These are phyloP conservation scores for Astragalus glycyphyllos DNA, from an alignment of 306 rosid genomes.

Conservation along the genomic window DNA sequence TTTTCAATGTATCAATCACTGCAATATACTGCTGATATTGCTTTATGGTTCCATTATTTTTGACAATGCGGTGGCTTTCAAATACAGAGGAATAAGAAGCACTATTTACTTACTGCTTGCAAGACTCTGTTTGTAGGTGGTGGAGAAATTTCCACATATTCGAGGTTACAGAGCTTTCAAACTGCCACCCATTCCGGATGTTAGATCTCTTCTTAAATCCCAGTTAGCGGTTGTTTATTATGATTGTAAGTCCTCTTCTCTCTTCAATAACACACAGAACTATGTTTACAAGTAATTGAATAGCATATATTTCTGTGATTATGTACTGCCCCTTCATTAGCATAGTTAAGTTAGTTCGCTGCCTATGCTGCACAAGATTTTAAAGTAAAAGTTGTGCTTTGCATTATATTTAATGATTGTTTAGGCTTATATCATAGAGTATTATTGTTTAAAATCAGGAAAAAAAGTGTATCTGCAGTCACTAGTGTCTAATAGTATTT, in stretches of 20 bases:
- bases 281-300: constrained; percentile 11
- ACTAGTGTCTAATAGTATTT: constrained; percentile 30
- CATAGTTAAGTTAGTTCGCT: constrained; percentile 25
- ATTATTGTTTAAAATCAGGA: background rate
- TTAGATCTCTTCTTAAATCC: constrained; percentile 69
- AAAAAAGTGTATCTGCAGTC: background rate
- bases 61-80: constrained; percentile 13
- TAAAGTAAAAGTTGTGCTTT: constrained; percentile 13
- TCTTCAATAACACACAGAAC: constrained; percentile 13
- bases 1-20: constrained; percentile 25
- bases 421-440: background rate
- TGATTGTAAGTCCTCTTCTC: constrained; percentile 59
- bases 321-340: constrained; percentile 13
- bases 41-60: constrained; percentile 27
- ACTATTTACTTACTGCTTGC: constrained; percentile 25
- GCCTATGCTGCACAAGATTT: background rate
- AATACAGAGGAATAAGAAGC: constrained; percentile 7
- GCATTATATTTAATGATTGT: constrained; percentile 12
- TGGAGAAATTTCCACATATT: constrained; percentile 82
- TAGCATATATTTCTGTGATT: constrained; percentile 7
- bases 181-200: constrained; percentile 63
- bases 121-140: constrained; percentile 59
- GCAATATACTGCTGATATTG: constrained; percentile 11
- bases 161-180: constrained; percentile 66
- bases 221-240: constrained; percentile 71